Evolutionary conservation across 2,329 filamentous ascomycete species (phyloP).

Genomic region (Colletotrichum tropicale): DNA sequence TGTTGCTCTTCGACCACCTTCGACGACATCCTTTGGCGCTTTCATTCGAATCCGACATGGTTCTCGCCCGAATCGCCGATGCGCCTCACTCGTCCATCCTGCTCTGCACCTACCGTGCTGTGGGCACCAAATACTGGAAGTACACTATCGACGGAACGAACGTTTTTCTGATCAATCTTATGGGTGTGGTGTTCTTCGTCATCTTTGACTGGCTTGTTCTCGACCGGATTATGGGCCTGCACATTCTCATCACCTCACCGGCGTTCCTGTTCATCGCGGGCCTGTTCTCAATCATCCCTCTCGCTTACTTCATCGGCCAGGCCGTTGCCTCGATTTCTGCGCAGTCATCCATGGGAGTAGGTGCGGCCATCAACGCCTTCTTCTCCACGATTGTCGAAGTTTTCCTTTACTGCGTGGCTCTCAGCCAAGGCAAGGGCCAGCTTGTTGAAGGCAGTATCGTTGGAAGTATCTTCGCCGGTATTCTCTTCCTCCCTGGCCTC

Average conservation of each 20-base stretch:
- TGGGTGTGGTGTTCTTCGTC: slow-evolving; percentile 90
- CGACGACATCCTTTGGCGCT: slow-evolving; percentile 90
- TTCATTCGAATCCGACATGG: slow-evolving; percentile 87
- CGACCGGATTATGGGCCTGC: slow-evolving; percentile 68
- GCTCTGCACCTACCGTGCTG: slow-evolving; percentile 95
- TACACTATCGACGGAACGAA: slow-evolving; percentile 99
- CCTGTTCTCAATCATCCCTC: slow-evolving; percentile 89
- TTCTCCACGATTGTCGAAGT: slow-evolving; percentile 98
- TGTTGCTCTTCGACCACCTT: slow-evolving; percentile 88
- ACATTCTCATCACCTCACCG: slow-evolving; percentile 78
- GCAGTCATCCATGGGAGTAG: slow-evolving; percentile 97
- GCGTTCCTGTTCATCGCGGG: slow-evolving; percentile 86
- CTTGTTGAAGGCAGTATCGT: slow-evolving; percentile 97
- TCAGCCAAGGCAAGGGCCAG: slow-evolving; percentile 89
- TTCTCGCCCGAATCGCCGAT: slow-evolving; percentile 72
- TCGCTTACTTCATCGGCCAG: slow-evolving; percentile 98
- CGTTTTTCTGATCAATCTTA: slow-evolving; percentile 97
- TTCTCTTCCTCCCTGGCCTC: slow-evolving; percentile 89
- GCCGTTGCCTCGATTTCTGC: slow-evolving; percentile 98
- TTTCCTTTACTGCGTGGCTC: slow-evolving; percentile 93
- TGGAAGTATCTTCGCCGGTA: slow-evolving; percentile 96
- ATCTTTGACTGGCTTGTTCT: slow-evolving; percentile 92
- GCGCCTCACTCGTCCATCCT: slow-evolving; percentile 84
- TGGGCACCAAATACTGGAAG: slow-evolving; percentile 97
- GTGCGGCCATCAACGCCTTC: slow-evolving; percentile 96